Conservation (phyloP, 768 basidiomycete species). For the Cubamyces sp. region DNA sequence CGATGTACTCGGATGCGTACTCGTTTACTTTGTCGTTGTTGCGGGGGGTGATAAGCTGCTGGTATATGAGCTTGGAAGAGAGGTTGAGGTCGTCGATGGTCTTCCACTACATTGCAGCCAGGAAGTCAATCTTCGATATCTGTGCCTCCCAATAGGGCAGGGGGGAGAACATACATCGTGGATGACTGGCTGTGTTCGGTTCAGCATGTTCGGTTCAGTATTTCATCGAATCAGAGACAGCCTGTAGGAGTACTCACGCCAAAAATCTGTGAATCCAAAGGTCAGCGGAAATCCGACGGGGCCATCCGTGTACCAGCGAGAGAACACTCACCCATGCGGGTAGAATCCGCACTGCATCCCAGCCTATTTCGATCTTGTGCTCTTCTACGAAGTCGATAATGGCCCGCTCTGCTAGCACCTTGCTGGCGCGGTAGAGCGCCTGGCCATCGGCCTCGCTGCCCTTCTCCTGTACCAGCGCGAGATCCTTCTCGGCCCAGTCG, state of each 20-base stretch:
- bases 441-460: conserved; percentile 34
- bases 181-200: conserved; percentile 2
- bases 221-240: neutral
- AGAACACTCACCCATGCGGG: conserved; percentile 35
- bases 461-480: conserved; percentile 36
- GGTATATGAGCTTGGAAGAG: conserved; percentile 30
- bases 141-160: no score
- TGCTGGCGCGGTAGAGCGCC: conserved; percentile 37
- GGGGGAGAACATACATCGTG: neutral
- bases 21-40: conserved; percentile 41
- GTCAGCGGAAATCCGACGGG: conserved; percentile 23
- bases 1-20: conserved; percentile 28
- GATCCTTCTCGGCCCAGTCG: conserved; percentile 41
- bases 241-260: neutral
- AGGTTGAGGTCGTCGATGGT: conserved; percentile 14
- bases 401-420: conserved; percentile 40
- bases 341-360: conserved; percentile 13
- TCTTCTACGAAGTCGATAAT: conserved; percentile 13
- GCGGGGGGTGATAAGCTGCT: conserved; percentile 45
- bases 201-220: neutral
- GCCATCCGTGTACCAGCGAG: conserved; percentile 29
- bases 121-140: no score
- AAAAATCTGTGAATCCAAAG: conserved; percentile 4
- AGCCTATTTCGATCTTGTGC: conserved; percentile 9
- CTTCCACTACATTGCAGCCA: neutral